Evolutionary conservation across 73 alveolate species (phyloP).

Genomic region (Paramecium sexaurelia): DNA sequence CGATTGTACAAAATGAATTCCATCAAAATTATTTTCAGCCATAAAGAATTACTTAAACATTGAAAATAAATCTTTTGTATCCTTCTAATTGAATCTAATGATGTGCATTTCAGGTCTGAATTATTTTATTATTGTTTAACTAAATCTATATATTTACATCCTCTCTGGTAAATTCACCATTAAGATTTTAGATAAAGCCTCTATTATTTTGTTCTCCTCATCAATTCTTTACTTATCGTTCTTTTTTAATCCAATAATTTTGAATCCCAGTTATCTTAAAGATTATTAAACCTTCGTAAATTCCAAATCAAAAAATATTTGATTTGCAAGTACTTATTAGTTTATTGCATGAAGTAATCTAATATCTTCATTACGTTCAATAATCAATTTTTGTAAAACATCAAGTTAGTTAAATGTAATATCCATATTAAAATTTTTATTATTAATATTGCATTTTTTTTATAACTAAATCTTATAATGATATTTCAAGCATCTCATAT

Average conservation of each 20-base stretch:
- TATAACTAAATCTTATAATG: not conserved
- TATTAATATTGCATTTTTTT: not conserved
- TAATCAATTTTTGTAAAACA: not conserved
- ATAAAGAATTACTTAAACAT: slow-evolving; percentile 58
- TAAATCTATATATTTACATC: slow-evolving; percentile 35
- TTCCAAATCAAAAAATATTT: slow-evolving; percentile 45
- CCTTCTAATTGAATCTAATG: slow-evolving; percentile 47
- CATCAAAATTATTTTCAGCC: slow-evolving; percentile 60
- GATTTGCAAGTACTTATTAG: slow-evolving; percentile 20
- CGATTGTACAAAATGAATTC: slow-evolving; percentile 2
- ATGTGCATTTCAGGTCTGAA: slow-evolving; percentile 60
- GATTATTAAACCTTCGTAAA: slow-evolving; percentile 16
- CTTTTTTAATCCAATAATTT: slow-evolving; percentile 37
- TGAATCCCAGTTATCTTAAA: slow-evolving; percentile 44
- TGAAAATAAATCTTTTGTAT: slow-evolving; percentile 14
- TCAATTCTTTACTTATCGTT: slow-evolving; percentile 13
- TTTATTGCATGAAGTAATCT: not conserved
- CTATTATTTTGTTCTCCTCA: slow-evolving; percentile 34
- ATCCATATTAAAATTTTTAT: slow-evolving; percentile 34
- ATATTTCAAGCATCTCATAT: not conserved
- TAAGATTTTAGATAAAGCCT: not conserved
- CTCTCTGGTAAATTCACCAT: slow-evolving; percentile 45
- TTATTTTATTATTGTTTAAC: not conserved
- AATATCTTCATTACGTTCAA: slow-evolving; percentile 14
- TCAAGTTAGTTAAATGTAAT: slow-evolving; percentile 31